These are phyloP conservation scores for Neurospora sp. DNA, from an alignment of 495 filamentous ascomycete species.

Conservation along the genomic window DNA sequence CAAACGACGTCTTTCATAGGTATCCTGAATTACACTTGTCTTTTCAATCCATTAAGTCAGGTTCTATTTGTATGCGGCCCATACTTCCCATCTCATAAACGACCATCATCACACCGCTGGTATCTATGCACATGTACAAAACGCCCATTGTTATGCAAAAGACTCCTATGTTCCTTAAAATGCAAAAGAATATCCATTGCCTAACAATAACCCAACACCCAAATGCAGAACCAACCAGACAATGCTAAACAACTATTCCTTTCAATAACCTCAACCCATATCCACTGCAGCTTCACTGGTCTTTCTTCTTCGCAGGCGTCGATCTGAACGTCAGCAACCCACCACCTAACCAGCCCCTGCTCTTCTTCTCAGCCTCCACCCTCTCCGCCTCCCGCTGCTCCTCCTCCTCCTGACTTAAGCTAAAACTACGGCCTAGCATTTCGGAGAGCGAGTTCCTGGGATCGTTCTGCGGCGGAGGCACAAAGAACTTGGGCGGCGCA, in stretches of 20 bases:
- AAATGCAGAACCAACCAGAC: background rate
- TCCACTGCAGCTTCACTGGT: background rate
- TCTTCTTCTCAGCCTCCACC: background rate
- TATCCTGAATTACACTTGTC: background rate
- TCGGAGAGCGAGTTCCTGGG: slow-evolving; percentile 10
- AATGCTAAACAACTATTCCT: background rate
- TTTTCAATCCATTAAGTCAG: background rate
- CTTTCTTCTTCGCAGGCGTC: background rate
- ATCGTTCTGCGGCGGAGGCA: slow-evolving; percentile 8
- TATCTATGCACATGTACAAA: background rate
- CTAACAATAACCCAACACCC: background rate
- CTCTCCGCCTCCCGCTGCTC: background rate
- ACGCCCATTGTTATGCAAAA: background rate
- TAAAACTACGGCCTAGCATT: slow-evolving; percentile 13
- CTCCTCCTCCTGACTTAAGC: slow-evolving; percentile 2
- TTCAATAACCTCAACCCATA: background rate
- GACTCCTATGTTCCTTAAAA: background rate
- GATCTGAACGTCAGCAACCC: background rate
- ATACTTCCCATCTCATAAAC: background rate
- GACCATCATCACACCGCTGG: background rate
- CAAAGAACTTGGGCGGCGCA: slow-evolving; percentile 11
- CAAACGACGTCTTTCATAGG: background rate
- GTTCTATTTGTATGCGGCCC: background rate
- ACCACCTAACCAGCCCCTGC: background rate
- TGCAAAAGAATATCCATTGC: background rate